Conservation (phyloP, 257 asterid genomes). For the Verbena officinalis region DNA sequence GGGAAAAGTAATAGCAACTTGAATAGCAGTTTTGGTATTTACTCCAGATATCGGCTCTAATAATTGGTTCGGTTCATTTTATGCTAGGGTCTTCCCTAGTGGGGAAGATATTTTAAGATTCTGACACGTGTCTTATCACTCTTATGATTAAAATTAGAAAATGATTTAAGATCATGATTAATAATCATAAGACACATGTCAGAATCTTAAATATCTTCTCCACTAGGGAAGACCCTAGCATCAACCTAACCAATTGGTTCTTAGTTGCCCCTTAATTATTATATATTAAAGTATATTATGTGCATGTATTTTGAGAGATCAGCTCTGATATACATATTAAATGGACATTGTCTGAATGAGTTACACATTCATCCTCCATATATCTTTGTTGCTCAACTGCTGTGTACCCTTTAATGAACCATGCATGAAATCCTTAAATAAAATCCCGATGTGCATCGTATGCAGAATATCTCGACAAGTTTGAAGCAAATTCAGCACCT, state of each 20-base stretch:
- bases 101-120: too few relatives aligned
- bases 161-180: too few relatives aligned
- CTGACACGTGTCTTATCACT: too few relatives aligned
- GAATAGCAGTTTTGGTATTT: neutral
- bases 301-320: conserved; percentile 17
- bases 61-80: too few relatives aligned
- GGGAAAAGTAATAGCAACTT: neutral
- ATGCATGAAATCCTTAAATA: conserved; percentile 17
- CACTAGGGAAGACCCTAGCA: too few relatives aligned
- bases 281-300: neutral
- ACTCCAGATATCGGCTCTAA: conserved; percentile 9
- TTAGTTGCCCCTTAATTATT: too few relatives aligned
- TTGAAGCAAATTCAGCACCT: conserved; percentile 88
- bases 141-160: too few relatives aligned
- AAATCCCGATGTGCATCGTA: conserved; percentile 5
- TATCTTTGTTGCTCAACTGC: conserved; percentile 7
- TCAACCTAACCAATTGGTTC: too few relatives aligned
- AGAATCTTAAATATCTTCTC: too few relatives aligned
- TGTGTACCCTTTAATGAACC: neutral
- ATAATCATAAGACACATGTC: too few relatives aligned
- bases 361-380: conserved; percentile 6
- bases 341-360: conserved; percentile 11
- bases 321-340: neutral
- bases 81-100: too few relatives aligned
- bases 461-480: conserved; percentile 87